These are phyloP conservation scores for Xanthoconium separans DNA, from an alignment of 1,284 basidiomycete genomes.

Conservation along the genomic window DNA sequence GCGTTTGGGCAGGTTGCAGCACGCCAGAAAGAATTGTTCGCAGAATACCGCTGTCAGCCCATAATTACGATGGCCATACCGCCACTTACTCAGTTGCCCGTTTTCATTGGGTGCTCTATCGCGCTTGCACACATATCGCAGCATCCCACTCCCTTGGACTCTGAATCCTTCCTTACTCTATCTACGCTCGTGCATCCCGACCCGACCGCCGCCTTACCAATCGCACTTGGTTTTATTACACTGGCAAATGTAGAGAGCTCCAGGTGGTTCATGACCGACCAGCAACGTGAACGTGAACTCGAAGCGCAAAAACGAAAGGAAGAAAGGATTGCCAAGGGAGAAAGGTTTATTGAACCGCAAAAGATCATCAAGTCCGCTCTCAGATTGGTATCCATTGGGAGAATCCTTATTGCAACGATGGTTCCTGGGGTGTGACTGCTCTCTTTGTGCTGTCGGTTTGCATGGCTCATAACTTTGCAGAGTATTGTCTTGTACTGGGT, in stretches of 20 bases:
- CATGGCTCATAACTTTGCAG: slow-evolving; percentile 38
- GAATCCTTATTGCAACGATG: slow-evolving; percentile 75
- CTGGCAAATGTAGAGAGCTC: slow-evolving; percentile 78
- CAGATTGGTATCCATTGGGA: slow-evolving; percentile 61
- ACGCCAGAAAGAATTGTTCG: slow-evolving; percentile 58
- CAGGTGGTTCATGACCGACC: slow-evolving; percentile 63
- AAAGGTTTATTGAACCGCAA: slow-evolving; percentile 46
- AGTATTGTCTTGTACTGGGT: slow-evolving; percentile 83
- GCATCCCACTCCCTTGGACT: slow-evolving; percentile 63
- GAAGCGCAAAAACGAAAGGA: slow-evolving; percentile 45
- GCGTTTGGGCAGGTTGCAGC: slow-evolving; percentile 45
- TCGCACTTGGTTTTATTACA: slow-evolving; percentile 69
- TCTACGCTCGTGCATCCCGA: slow-evolving; percentile 71
- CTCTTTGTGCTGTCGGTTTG: background rate
- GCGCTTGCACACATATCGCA: slow-evolving; percentile 57
- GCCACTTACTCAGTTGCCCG: slow-evolving; percentile 65
- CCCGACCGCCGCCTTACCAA: slow-evolving; percentile 66
- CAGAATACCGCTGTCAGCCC: slow-evolving; percentile 57
- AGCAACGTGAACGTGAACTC: slow-evolving; percentile 43
- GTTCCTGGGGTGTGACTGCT: slow-evolving; percentile 68
- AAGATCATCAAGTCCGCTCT: slow-evolving; percentile 62
- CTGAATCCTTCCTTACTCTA: slow-evolving; percentile 72
- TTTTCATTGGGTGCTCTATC: slow-evolving; percentile 68
- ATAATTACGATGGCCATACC: slow-evolving; percentile 61
- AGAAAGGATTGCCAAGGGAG: slow-evolving; percentile 43